These are phyloP conservation scores for Colletotrichum chrysophilum DNA, from an alignment of 2,329 filamentous ascomycete species.

Conservation along the genomic window DNA sequence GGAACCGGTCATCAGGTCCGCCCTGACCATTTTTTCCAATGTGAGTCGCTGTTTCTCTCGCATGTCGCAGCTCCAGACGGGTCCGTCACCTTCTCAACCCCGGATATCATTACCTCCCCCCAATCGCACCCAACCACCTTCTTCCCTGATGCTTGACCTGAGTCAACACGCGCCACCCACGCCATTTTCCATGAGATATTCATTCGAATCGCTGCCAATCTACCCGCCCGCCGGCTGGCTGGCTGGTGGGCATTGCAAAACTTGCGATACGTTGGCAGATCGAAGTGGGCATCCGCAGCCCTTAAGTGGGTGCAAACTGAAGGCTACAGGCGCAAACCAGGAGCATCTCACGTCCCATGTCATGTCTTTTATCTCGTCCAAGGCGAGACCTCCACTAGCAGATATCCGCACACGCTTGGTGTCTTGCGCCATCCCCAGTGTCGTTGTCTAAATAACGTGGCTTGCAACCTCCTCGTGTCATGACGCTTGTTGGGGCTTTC, in stretches of 20 bases:
- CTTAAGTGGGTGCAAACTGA: background rate
- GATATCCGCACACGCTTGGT: background rate
- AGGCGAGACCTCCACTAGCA: background rate
- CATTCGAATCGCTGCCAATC: background rate
- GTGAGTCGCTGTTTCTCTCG: conserved; percentile 15
- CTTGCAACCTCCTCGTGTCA: background rate
- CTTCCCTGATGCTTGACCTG: background rate
- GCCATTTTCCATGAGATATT: background rate
- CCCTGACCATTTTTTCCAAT: background rate
- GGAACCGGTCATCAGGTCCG: background rate
- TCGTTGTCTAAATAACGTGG: background rate
- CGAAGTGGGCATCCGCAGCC: background rate
- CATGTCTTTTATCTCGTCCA: background rate
- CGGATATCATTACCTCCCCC: background rate
- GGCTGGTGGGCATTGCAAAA: background rate
- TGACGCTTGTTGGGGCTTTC: background rate
- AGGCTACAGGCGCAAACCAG: background rate
- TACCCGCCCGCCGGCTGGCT: background rate
- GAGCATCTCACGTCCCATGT: background rate
- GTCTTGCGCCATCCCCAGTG: background rate
- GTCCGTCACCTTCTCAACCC: background rate
- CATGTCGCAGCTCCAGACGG: conserved; percentile 2
- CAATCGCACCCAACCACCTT: background rate
- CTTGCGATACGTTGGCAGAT: background rate
- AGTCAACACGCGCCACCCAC: conserved; percentile 12